These are phyloP conservation scores for Sarocladium kiliense DNA, from an alignment of 2,329 filamentous ascomycete species.

Conservation along the genomic window DNA sequence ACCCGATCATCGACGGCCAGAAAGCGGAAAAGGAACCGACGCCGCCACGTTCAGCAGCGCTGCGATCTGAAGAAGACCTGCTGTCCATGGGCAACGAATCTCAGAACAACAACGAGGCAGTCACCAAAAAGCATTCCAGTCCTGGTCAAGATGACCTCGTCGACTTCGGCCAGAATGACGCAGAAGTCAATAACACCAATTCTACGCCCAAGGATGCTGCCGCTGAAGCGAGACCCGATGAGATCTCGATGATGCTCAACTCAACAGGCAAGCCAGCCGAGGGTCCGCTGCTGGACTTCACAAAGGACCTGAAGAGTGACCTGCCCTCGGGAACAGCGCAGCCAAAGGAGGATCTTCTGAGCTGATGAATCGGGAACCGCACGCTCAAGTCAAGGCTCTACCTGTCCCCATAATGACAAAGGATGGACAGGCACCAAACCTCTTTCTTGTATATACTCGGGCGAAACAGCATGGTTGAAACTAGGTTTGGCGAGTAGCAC, in stretches of 20 bases:
- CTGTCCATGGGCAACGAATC: neutral
- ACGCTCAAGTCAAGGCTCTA: neutral
- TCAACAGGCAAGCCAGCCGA: slow-evolving; percentile 42
- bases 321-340: slow-evolving; percentile 29
- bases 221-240: slow-evolving; percentile 18
- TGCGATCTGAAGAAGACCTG: slow-evolving; percentile 6
- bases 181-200: neutral
- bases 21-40: slow-evolving; percentile 35
- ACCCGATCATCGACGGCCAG: slow-evolving; percentile 79
- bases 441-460: slow-evolving; percentile 2
- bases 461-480: neutral
- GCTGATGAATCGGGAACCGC: neutral
- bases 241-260: slow-evolving; percentile 39
- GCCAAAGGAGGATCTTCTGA: neutral
- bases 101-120: neutral
- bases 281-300: slow-evolving; percentile 52
- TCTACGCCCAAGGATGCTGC: neutral
- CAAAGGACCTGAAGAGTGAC: slow-evolving; percentile 45
- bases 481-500: neutral
- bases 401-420: neutral
- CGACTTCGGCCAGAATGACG: slow-evolving; percentile 44
- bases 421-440: neutral
- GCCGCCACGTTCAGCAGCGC: slow-evolving; percentile 13
- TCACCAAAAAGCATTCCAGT: neutral
- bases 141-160: slow-evolving; percentile 40